phyloP scores from a whole-genome alignment of 108 stramenopile genomes.

The Aurantiochytrium sp. region DNA sequence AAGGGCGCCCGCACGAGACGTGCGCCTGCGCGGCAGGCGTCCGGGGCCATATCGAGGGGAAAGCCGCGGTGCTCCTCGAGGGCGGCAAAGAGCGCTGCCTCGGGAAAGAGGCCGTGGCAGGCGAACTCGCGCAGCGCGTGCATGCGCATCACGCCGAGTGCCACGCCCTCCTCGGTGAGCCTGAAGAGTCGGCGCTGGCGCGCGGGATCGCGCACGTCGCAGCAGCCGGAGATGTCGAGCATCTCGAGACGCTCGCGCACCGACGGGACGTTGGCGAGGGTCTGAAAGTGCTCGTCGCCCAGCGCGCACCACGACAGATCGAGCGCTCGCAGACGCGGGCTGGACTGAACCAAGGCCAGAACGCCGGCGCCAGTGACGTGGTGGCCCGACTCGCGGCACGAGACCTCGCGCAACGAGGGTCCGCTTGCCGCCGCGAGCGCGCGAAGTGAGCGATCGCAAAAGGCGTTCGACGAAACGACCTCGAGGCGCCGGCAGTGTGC shows the following conservation, averaged over 20 bases:
- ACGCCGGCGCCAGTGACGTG: constrained; percentile 5
- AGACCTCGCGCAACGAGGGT: background rate
- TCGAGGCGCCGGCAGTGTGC: background rate
- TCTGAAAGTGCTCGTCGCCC: background rate
- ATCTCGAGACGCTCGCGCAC: background rate
- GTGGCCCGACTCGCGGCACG: background rate
- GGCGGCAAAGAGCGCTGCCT: background rate
- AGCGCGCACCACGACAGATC: background rate
- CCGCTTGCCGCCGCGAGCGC: background rate
- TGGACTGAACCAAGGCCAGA: background rate
- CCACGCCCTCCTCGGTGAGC: constrained; percentile 6
- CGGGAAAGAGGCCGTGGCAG: background rate
- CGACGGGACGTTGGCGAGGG: background rate
- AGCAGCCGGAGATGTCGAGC: background rate
- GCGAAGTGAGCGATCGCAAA: background rate
- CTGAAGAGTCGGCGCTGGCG: background rate
- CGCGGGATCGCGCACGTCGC: background rate
- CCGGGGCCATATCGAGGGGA: background rate
- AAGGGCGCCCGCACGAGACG: background rate
- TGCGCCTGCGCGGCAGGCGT: background rate
- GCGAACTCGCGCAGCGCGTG: background rate
- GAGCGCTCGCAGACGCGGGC: background rate
- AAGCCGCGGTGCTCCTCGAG: background rate
- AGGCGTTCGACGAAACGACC: background rate
- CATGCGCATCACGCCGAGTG: background rate